Conservation (phyloP, 768 basidiomycete species). For the Russula griseocarnosa region DNA sequence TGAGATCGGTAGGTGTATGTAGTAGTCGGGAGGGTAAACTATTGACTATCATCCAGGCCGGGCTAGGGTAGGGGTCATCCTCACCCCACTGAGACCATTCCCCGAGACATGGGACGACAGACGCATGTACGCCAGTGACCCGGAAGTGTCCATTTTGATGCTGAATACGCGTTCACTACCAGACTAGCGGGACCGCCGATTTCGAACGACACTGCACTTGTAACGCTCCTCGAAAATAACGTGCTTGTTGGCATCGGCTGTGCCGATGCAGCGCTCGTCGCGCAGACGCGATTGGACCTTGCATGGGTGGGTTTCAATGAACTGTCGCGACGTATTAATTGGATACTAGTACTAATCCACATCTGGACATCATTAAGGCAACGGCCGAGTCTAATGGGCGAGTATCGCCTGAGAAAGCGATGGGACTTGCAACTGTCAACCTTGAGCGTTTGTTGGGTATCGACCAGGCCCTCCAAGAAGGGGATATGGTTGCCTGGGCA, state of each 20-base stretch:
- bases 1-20: slow-evolving; percentile 43
- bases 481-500: slow-evolving; percentile 36
- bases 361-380: slow-evolving; percentile 33
- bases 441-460: slow-evolving; percentile 44
- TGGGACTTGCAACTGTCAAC: slow-evolving; percentile 41
- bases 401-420: slow-evolving; percentile 36
- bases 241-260: slow-evolving; percentile 62
- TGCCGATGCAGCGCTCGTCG: slow-evolving; percentile 34
- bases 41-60: slow-evolving; percentile 37
- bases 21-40: background rate
- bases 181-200: slow-evolving; percentile 70
- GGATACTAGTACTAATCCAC: background rate
- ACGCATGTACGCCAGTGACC: slow-evolving; percentile 48
- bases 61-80: slow-evolving; percentile 71
- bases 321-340: background rate
- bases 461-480: slow-evolving; percentile 24
- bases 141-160: background rate
- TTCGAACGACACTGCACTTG: slow-evolving; percentile 47
- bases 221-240: slow-evolving; percentile 51
- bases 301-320: slow-evolving; percentile 37
- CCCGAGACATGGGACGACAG: slow-evolving; percentile 62
- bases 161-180: slow-evolving; percentile 20
- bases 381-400: slow-evolving; percentile 40
- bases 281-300: slow-evolving; percentile 39
- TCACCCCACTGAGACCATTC: slow-evolving; percentile 58